Evolutionary conservation across 2,329 filamentous ascomycete genomes (phyloP).

Genomic region (Stachybotrys echinatus): DNA sequence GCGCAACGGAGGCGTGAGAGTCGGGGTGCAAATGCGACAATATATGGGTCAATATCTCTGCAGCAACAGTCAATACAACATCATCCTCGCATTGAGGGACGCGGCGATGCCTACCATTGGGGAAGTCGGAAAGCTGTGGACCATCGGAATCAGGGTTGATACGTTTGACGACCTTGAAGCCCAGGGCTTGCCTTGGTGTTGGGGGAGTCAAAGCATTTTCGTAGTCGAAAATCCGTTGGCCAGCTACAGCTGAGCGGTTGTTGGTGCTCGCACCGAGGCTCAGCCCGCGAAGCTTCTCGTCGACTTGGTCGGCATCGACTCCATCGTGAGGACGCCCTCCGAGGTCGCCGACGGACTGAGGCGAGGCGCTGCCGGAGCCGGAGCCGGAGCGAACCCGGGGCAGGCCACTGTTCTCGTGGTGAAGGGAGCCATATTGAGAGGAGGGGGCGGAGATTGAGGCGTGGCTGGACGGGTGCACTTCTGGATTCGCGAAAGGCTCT

Average conservation of each 20-base stretch:
- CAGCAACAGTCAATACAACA: neutral
- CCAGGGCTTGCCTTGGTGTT: constrained; percentile 40
- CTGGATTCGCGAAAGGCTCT: constrained; percentile 45
- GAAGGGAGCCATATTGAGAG: constrained; percentile 54
- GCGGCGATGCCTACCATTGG: constrained; percentile 58
- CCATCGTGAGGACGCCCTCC: constrained; percentile 14
- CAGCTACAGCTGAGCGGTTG: constrained; percentile 29
- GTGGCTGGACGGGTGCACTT: constrained; percentile 31
- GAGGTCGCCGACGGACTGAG: constrained; percentile 24
- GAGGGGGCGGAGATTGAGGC: constrained; percentile 23
- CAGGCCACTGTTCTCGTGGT: constrained; percentile 34
- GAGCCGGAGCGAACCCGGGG: constrained; percentile 22
- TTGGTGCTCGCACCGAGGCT: constrained; percentile 28
- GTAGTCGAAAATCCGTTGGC: constrained; percentile 54
- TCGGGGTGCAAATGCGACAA: constrained; percentile 84
- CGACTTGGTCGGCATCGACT: constrained; percentile 38
- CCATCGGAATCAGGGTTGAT: constrained; percentile 30
- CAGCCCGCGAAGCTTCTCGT: constrained; percentile 49
- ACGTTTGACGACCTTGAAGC: constrained; percentile 52
- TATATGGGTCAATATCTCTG: constrained; percentile 89
- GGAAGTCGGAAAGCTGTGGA: constrained; percentile 53
- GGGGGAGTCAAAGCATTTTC: constrained; percentile 51
- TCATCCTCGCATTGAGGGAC: neutral
- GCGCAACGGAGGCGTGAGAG: constrained; percentile 73
- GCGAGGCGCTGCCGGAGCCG: constrained; percentile 29